Evolutionary conservation across 139 green algal species (phyloP).

Genomic region (Diplosphaera chodatii): DNA sequence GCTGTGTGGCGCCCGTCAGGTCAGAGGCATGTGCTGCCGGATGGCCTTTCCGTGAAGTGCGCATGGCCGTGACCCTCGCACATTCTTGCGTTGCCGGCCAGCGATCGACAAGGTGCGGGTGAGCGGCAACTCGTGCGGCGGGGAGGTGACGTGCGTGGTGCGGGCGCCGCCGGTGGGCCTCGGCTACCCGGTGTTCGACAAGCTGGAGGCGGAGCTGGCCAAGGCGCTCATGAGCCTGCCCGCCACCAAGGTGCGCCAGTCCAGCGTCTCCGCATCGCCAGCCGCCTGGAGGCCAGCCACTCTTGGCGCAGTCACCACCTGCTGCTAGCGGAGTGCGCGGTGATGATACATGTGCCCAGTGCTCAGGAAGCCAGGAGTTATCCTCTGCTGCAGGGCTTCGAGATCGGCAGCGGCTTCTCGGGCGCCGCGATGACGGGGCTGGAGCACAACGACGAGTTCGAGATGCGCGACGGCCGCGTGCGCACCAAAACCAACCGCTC

Average conservation of each 20-base stretch:
- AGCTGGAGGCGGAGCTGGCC: slow-evolving; percentile 97
- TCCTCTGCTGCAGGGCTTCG: slow-evolving; percentile 95
- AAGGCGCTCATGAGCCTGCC: slow-evolving; percentile 93
- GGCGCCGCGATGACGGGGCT: slow-evolving; percentile 77
- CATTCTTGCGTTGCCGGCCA: too few species aligned
- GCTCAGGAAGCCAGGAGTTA: too few species aligned
- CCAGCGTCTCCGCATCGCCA: too few species aligned
- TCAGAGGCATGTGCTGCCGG: too few species aligned
- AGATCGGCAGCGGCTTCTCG: slow-evolving; percentile 93
- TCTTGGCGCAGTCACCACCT: too few species aligned
- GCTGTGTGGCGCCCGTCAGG: too few species aligned
- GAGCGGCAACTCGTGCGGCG: slow-evolving; percentile 90
- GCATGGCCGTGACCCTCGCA: too few species aligned
- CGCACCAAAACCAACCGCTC: slow-evolving; percentile 87
- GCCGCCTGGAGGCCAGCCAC: too few species aligned
- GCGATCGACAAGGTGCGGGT: slow-evolving; percentile 93
- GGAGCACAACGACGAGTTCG: slow-evolving; percentile 97
- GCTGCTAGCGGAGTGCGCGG: too few species aligned
- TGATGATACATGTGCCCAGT: too few species aligned
- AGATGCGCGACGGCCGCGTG: slow-evolving; percentile 70
- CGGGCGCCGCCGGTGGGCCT: slow-evolving; percentile 78
- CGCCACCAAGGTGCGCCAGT: slow-evolving; percentile 94
- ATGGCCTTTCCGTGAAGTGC: too few species aligned
- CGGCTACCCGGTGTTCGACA: slow-evolving; percentile 94
- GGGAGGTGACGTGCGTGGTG: slow-evolving; percentile 97